Conservation (phyloP, 2,329 filamentous ascomycete species). For the Fusarium sp. region DNA sequence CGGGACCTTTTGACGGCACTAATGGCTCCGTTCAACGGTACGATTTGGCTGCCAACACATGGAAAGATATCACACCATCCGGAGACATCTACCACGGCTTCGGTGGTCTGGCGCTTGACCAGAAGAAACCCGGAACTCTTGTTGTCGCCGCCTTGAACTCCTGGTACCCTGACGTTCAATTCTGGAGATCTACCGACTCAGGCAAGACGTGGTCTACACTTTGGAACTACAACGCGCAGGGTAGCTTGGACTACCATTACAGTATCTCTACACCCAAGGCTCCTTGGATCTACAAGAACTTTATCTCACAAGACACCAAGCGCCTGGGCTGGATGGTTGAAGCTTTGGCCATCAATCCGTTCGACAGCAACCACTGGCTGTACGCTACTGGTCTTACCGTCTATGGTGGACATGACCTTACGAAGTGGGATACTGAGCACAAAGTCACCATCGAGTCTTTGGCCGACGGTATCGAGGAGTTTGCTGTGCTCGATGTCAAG, state of each 20-base stretch:
- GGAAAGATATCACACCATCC: slow-evolving; percentile 68
- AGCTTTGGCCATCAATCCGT: slow-evolving; percentile 66
- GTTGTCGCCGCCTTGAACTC: slow-evolving; percentile 68
- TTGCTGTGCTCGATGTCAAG: slow-evolving; percentile 61
- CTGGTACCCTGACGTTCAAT: slow-evolving; percentile 69
- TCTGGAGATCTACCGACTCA: slow-evolving; percentile 67
- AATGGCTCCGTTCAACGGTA: slow-evolving; percentile 66
- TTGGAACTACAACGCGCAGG: slow-evolving; percentile 64
- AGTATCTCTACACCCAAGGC: slow-evolving; percentile 60
- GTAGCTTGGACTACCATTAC: slow-evolving; percentile 60
- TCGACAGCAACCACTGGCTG: slow-evolving; percentile 70
- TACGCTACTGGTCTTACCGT: slow-evolving; percentile 70
- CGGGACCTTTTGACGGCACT: slow-evolving; percentile 68
- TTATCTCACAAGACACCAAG: slow-evolving; percentile 61
- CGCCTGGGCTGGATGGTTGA: slow-evolving; percentile 72
- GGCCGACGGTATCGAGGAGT: slow-evolving; percentile 67
- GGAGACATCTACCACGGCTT: slow-evolving; percentile 66
- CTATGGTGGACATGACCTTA: slow-evolving; percentile 66
- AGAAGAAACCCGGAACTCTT: slow-evolving; percentile 65
- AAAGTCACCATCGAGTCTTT: slow-evolving; percentile 64
- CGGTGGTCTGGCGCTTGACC: slow-evolving; percentile 66
- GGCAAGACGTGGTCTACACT: slow-evolving; percentile 65
- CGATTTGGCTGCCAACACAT: slow-evolving; percentile 60
- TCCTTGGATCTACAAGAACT: slow-evolving; percentile 66
- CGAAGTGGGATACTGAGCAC: slow-evolving; percentile 63